phyloP scores from a whole-genome alignment of 805 yeast species.

The Candida morakotiae region DNA sequence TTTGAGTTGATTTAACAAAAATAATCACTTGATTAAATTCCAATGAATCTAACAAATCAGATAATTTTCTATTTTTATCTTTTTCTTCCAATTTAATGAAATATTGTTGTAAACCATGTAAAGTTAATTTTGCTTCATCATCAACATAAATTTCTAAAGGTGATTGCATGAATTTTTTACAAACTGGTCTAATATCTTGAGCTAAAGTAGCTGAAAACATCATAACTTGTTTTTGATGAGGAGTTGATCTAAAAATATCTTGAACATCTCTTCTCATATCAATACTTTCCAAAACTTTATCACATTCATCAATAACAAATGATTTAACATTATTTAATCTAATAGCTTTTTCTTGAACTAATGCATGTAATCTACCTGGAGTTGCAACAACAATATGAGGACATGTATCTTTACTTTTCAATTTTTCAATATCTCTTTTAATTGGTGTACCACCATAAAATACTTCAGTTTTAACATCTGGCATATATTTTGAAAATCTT shows the following conservation, averaged over 20 bases:
- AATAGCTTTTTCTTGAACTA: constrained; percentile 85
- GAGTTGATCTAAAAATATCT: constrained; percentile 95
- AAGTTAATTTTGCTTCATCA: constrained; percentile 93
- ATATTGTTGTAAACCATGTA: constrained; percentile 98
- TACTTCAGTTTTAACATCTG: constrained; percentile 94
- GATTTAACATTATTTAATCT: constrained; percentile 87
- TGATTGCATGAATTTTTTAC: constrained; percentile 97
- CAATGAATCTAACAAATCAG: constrained; percentile 86
- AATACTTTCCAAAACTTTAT: constrained; percentile 85
- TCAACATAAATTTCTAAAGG: constrained; percentile 97
- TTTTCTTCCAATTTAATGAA: constrained; percentile 84
- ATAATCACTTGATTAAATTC: constrained; percentile 98
- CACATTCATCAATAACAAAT: constrained; percentile 97
- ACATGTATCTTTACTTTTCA: constrained; percentile 87
- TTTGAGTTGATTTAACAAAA: constrained; percentile 84
- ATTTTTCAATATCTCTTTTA: constrained; percentile 76
- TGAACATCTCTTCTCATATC: constrained; percentile 99
- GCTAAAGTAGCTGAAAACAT: constrained; percentile 97
- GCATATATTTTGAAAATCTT: constrained; percentile 97
- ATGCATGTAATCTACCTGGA: constrained; percentile 95
- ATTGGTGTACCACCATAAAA: constrained; percentile 95
- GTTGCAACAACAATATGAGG: constrained; percentile 98
- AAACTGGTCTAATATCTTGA: constrained; percentile 90
- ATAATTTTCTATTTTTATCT: constrained; percentile 89
- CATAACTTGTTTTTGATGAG: constrained; percentile 98